Percentiles rank a stretch among this genome's conserved stretches.
Conservation (phyloP, 352 stramenopile species). For the Phytophthora citricola region DNA sequence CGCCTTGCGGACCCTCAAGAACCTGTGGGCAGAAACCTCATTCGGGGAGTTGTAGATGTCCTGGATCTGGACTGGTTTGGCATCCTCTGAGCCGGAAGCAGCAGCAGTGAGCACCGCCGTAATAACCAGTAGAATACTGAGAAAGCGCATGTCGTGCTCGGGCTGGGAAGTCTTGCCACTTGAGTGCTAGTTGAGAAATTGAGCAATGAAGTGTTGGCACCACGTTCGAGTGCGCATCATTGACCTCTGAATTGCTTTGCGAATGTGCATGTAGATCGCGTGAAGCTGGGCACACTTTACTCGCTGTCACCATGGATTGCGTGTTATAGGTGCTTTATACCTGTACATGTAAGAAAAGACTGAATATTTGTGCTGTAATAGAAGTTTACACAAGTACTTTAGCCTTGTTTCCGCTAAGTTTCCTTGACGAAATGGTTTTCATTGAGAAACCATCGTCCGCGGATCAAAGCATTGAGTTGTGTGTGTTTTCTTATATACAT, state of each 20-base stretch:
- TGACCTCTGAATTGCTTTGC: not conserved
- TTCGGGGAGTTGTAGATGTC: not conserved
- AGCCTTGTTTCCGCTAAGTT: too few relatives aligned
- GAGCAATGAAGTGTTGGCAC: not conserved
- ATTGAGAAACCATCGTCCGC: too few relatives aligned
- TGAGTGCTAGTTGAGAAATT: not conserved
- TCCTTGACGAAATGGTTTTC: too few relatives aligned
- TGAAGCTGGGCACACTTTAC: too few relatives aligned
- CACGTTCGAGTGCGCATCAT: not conserved
- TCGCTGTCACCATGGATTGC: not conserved
- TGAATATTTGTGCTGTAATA: too few relatives aligned
- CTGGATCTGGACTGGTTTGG: not conserved
- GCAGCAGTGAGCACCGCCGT: not conserved
- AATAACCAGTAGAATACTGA: not conserved
- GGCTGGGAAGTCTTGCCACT: not conserved
- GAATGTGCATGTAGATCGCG: not conserved
- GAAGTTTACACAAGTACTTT: too few relatives aligned
- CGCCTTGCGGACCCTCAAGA: not conserved
- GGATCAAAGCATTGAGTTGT: too few relatives aligned
- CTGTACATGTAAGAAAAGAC: too few relatives aligned
- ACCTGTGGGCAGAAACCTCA: not conserved
- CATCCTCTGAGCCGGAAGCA: not conserved
- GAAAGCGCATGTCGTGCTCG: not conserved
- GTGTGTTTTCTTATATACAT: too few relatives aligned
- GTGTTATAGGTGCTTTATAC: not conserved